Evolutionary conservation across 2,329 filamentous ascomycete genomes (phyloP), one percentile per base, ranked within the genome.

Genomic region (Sporothrix luriei): DNA sequence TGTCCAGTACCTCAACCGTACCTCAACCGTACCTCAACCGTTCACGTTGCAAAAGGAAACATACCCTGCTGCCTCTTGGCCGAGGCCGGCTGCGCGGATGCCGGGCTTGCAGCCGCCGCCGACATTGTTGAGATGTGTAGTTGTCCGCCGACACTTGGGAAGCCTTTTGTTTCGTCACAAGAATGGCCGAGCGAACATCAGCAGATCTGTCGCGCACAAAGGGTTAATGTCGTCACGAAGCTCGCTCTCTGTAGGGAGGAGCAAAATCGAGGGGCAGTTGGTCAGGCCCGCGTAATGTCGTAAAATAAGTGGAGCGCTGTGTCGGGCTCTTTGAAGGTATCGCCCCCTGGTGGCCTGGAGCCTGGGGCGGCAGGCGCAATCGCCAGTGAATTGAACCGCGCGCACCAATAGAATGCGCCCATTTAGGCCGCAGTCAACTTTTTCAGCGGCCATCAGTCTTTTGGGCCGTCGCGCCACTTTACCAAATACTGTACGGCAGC

Each of bases 51-150:
- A 4, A 3, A 11, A 21, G 54, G 10, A 46, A 6, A 40, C 80
- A 72, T 66, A 91, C 91, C 90, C 84, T 92, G 89, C 82, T 93
- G 90, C 83, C 90, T 91, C 81, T 88, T 91, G 51, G 87, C 83
- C 71, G 87, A 82, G 1, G 70, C 71, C 40, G 71, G 46, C 61
- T 66, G 69, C 11, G 66, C 11, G 1, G 68, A n/a, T n/a, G 71
- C 48, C 14, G 69, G 55, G 4, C 68, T 21, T 54, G 69, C 51
- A 21, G 72, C 48, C 24, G 69, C 70, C 43, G 70, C 14, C 24
- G 70, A 69, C 70, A 68, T 69, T 19, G 7, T 69, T 21, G 1
- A 9, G 24, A 46, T n/a, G 13, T 9, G 21, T 66, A 26, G 21
- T 14, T 13, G 48, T 33, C 24, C 21, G 54, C 46, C 43, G 29